A percentile compares a stretch with the other conserved stretches of the same genome.
phyloP scores from a whole-genome alignment of 495 filamentous ascomycete genomes.

The Penicillium verhagenii region DNA sequence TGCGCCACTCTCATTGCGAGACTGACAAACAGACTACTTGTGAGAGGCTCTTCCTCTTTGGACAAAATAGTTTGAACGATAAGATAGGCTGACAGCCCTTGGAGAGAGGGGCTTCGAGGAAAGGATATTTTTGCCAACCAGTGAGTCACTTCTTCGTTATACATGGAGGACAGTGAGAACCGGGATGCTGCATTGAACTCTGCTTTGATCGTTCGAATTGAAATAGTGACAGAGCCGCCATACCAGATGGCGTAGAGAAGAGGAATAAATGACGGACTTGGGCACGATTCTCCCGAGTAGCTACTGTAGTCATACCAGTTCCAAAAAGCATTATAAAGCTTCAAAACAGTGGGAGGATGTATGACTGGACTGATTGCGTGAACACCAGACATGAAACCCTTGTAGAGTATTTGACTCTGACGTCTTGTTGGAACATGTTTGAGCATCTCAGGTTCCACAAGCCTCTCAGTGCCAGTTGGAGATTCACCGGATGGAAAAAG shows the following conservation, averaged over 20 bases:
- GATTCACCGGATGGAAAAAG: slow-evolving; percentile 41
- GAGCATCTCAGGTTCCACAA: slow-evolving; percentile 46
- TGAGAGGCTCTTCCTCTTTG: slow-evolving; percentile 48
- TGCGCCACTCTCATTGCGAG: slow-evolving; percentile 65
- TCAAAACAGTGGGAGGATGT: slow-evolving; percentile 44
- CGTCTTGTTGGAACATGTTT: slow-evolving; percentile 43
- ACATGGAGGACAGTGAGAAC: slow-evolving; percentile 36
- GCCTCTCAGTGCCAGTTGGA: slow-evolving; percentile 32
- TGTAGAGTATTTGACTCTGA: slow-evolving; percentile 49
- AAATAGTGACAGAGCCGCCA: slow-evolving; percentile 47
- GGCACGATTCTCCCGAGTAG: slow-evolving; percentile 43
- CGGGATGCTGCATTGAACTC: slow-evolving; percentile 42
- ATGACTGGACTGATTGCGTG: slow-evolving; percentile 47
- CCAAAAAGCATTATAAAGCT: slow-evolving; percentile 46
- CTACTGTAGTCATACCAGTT: slow-evolving; percentile 49
- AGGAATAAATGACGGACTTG: slow-evolving; percentile 45
- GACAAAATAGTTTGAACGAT: slow-evolving; percentile 47
- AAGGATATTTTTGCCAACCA: slow-evolving; percentile 48
- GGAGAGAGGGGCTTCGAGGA: slow-evolving; percentile 45
- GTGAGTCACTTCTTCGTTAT: slow-evolving; percentile 40
- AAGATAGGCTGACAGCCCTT: slow-evolving; percentile 45
- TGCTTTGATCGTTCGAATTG: slow-evolving; percentile 42
- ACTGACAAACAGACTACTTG: slow-evolving; percentile 51
- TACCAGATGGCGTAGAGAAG: slow-evolving; percentile 50
- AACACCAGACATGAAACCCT: slow-evolving; percentile 48